These are phyloP conservation scores for Plasmodium vinckei DNA, from an alignment of 169 alveolate species.

Conservation along the genomic window DNA sequence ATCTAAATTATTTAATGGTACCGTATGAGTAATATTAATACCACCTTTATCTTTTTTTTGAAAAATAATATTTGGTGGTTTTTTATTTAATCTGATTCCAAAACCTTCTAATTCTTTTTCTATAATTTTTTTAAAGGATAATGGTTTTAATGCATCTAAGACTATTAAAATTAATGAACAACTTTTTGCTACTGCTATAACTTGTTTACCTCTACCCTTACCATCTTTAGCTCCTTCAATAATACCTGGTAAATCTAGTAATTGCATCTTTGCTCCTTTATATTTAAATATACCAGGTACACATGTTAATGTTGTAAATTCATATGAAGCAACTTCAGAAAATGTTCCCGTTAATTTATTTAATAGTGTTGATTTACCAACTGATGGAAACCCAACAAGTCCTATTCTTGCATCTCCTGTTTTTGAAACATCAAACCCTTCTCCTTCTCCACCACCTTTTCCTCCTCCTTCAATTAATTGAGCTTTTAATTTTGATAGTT, in stretches of 20 bases:
- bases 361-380: constrained; percentile 97
- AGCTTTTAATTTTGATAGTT: constrained; percentile 95
- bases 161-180: constrained; percentile 95
- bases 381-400: constrained; percentile 99
- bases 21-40: constrained; percentile 86
- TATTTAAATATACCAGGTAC: constrained; percentile 96
- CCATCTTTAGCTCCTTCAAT: constrained; percentile 99
- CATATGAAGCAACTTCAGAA: constrained; percentile 99
- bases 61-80: constrained; percentile 93
- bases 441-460: constrained; percentile 89
- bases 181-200: constrained; percentile 98
- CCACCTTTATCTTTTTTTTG: constrained; percentile 87
- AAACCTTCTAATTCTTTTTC: constrained; percentile 97
- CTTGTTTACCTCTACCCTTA: constrained; percentile 98
- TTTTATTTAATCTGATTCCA: constrained; percentile 96
- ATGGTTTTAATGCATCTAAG: constrained; percentile 95
- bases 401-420: constrained; percentile 99
- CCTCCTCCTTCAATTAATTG: constrained; percentile 92
- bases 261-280: constrained; percentile 97
- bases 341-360: constrained; percentile 96
- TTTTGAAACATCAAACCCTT: constrained; percentile 86
- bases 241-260: constrained; percentile 97
- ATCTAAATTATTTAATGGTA: constrained; percentile 83
- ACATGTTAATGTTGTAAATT: constrained; percentile 99
- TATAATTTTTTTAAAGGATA: constrained; percentile 93